These are phyloP conservation scores for Paulownia fortunei DNA, from an alignment of 257 asterid species.

Conservation along the genomic window DNA sequence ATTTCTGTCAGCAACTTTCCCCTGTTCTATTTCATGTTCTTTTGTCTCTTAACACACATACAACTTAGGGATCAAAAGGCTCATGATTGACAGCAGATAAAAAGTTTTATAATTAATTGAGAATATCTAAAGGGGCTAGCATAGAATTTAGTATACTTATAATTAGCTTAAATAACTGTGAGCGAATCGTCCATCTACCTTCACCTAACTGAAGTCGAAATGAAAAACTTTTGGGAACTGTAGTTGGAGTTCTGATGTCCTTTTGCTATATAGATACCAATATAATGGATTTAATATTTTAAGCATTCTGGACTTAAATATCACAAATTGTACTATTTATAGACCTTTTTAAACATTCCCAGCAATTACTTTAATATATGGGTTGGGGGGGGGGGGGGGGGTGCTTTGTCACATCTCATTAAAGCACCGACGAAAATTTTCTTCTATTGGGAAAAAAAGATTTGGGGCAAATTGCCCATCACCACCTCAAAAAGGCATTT, in stretches of 20 bases:
- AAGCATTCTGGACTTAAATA: neutral
- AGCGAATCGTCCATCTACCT: conserved; percentile 38
- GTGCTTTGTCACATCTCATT: neutral
- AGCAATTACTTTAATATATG: neutral
- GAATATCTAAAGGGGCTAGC: neutral
- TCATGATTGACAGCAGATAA: neutral
- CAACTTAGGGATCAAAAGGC: conserved; percentile 24
- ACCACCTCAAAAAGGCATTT: neutral
- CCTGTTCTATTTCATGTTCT: conserved; percentile 1
- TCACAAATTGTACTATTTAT: neutral
- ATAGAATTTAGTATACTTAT: conserved; percentile 15
- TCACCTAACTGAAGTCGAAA: conserved; percentile 34
- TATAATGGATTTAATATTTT: neutral
- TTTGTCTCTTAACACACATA: conserved; percentile 27
- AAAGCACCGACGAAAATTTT: neutral
- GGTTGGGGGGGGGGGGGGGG: neutral
- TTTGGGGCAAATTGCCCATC: neutral
- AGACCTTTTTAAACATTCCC: neutral
- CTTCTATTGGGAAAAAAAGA: neutral
- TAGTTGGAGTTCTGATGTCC: neutral
- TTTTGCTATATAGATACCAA: neutral
- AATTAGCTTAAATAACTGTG: conserved; percentile 35
- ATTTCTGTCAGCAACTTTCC: conserved; percentile 16
- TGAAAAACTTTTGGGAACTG: neutral
- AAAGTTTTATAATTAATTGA: neutral